Conservation (phyloP, 768 basidiomycete genomes). For the Amanita thiersii region DNA sequence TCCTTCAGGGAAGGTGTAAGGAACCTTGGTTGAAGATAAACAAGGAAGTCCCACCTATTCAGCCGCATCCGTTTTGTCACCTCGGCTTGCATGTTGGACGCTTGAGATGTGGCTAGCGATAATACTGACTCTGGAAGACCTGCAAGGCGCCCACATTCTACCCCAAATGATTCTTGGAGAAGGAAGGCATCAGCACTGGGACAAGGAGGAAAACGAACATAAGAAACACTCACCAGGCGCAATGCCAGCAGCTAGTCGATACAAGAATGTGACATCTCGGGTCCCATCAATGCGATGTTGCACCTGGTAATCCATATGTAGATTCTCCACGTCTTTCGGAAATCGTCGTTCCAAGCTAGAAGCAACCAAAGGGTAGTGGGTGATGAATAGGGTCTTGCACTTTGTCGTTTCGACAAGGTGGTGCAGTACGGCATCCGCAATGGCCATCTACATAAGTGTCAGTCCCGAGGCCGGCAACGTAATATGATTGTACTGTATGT, state of each 20-base stretch:
- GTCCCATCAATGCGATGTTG: conserved; percentile 63
- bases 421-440: conserved; percentile 74
- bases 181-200: background rate
- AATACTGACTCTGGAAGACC: conserved; percentile 71
- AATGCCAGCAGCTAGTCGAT: conserved; percentile 62
- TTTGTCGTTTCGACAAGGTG: conserved; percentile 51
- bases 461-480: conserved; percentile 1
- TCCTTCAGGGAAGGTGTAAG: conserved; percentile 7
- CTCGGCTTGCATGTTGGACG: conserved; percentile 44
- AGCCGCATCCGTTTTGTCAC: conserved; percentile 41
- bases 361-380: conserved; percentile 89
- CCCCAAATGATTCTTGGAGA: conserved; percentile 68
- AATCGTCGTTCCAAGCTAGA: conserved; percentile 51
- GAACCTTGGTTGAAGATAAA: background rate
- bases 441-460: conserved; percentile 56
- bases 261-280: conserved; percentile 82
- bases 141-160: conserved; percentile 88
- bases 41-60: conserved; percentile 31
- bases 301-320: conserved; percentile 82
- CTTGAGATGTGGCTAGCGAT: conserved; percentile 44
- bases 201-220: background rate
- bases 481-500: background rate
- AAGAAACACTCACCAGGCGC: conserved; percentile 37
- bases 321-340: conserved; percentile 57
- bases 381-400: conserved; percentile 86